Base-by-base conservation (phyloP, 768 basidiomycete genomes). In the Cubamyces lactineus region DNA sequence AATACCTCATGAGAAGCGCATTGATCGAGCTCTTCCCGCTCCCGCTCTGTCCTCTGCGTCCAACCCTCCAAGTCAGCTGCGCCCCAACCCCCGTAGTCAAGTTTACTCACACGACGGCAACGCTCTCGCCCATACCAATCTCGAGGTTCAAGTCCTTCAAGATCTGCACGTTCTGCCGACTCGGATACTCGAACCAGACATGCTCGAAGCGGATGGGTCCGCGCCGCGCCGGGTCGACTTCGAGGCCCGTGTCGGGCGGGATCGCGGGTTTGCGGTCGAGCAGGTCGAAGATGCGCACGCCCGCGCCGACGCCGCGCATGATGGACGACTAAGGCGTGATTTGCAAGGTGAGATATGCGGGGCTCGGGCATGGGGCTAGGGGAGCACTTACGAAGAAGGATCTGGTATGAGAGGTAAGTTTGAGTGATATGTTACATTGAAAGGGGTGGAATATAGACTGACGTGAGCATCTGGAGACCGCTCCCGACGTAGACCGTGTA, bases 251-350 rank as follows among this genome's bases (percentile, higher is more conserved):
- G 38, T 80, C 79, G 5, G 88, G 83, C 3, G 84, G 83, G 66
- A 97, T 91, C 34, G 82, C 83, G 16, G 95, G 91, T 30, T 78
- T 75, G 47, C 94, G 86, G 68, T 94, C 94, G 11, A 98, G 79
- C 16, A 98, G 84, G 65, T 96, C 94, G 73, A 98, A 98, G n/a
- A 98, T 89, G 21, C 96, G 89, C 0, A 85, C 84, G 17, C 94
- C 93, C 1, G 96, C 96, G 59, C 96, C 96, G 53, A 98, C 87
- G 56, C 93, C 96, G 55, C 94, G 93, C 96, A 98, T 98, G 57
- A 98, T 88, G 42, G 94, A 95, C 11, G 92, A 85, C 91, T 93
- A 64, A 34, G 24, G 39, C 19, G 53, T 24, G 63, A 21, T n/a
- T 2, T 34, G 34, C 11, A 38, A 8, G 64, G 61, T 47, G 57